Evolutionary conservation across 805 yeast species (phyloP).

Genomic region (Kodamaea kaohsiungensis): DNA sequence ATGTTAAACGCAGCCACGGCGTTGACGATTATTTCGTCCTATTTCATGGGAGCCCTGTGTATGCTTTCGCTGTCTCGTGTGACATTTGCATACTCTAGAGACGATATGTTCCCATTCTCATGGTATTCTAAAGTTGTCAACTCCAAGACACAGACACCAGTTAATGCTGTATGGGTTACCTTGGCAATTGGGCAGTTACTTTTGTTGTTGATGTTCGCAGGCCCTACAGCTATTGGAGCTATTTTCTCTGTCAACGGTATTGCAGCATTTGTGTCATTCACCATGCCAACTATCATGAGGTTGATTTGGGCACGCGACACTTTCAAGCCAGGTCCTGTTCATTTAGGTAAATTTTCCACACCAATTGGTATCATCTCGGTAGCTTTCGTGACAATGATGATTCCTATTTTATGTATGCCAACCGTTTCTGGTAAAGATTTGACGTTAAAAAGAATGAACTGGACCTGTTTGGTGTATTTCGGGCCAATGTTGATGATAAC

Average conservation of each 20-base stretch:
- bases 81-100: constrained; percentile 69
- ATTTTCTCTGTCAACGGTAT: constrained; percentile 74
- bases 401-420: constrained; percentile 63
- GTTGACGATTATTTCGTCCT: constrained; percentile 41
- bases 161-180: constrained; percentile 64
- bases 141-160: constrained; percentile 56
- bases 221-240: constrained; percentile 68
- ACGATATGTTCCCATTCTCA: constrained; percentile 64
- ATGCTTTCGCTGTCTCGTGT: constrained; percentile 69
- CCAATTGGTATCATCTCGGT: constrained; percentile 49
- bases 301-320: constrained; percentile 52
- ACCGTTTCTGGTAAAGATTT: constrained; percentile 34
- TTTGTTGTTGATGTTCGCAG: constrained; percentile 60
- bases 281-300: constrained; percentile 61
- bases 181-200: constrained; percentile 55
- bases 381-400: constrained; percentile 54
- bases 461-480: constrained; percentile 63
- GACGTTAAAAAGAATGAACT: constrained; percentile 45
- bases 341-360: constrained; percentile 53
- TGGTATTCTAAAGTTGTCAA: constrained; percentile 50
- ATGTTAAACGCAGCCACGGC: constrained; percentile 45
- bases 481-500: constrained; percentile 56
- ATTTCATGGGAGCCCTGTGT: constrained; percentile 54
- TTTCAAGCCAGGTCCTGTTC: constrained; percentile 69
- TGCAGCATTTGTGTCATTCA: constrained; percentile 65